Conservation (phyloP, 108 stramenopile species). For the Nannochloropsis oceanica region DNA sequence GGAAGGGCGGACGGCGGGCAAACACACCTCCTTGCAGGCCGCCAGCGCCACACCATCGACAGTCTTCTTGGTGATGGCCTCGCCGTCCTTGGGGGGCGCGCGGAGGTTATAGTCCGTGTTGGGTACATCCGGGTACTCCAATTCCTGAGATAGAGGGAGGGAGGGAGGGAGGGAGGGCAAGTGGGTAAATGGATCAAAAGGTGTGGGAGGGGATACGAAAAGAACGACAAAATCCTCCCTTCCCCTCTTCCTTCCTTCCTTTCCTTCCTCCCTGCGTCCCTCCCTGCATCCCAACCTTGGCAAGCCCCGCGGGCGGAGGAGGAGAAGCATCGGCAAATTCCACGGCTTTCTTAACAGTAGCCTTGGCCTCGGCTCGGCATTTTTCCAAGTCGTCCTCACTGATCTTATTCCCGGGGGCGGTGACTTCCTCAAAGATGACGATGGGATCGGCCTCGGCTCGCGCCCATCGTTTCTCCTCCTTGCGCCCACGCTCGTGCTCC, state of each 20-base stretch:
- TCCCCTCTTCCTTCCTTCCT: background rate
- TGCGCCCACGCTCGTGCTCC: constrained; percentile 94
- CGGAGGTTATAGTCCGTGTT: constrained; percentile 84
- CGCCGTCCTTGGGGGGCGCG: constrained; percentile 57
- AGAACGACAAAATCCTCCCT: too few species aligned
- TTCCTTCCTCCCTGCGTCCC: background rate
- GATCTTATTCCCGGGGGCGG: constrained; percentile 74
- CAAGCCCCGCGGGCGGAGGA: constrained; percentile 77
- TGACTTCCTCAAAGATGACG: constrained; percentile 71
- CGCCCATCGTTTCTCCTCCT: constrained; percentile 97
- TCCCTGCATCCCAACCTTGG: constrained; percentile 42
- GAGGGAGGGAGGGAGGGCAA: constrained; percentile 70
- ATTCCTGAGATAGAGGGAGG: constrained; percentile 70
- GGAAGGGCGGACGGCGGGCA: background rate
- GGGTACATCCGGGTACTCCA: constrained; percentile 88
- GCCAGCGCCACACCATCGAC: constrained; percentile 57
- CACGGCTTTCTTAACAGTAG: constrained; percentile 71
- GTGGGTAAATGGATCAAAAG: constrained; percentile 5
- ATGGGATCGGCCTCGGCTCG: constrained; percentile 81
- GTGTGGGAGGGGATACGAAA: too few species aligned
- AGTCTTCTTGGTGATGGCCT: constrained; percentile 64
- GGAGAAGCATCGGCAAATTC: constrained; percentile 78
- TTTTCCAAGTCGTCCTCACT: constrained; percentile 14
- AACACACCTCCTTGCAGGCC: constrained; percentile 2
- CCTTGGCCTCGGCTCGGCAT: constrained; percentile 43